phyloP scores from a whole-genome alignment of 2,329 filamentous ascomycete species.

The Aspergillus carbonarius region DNA sequence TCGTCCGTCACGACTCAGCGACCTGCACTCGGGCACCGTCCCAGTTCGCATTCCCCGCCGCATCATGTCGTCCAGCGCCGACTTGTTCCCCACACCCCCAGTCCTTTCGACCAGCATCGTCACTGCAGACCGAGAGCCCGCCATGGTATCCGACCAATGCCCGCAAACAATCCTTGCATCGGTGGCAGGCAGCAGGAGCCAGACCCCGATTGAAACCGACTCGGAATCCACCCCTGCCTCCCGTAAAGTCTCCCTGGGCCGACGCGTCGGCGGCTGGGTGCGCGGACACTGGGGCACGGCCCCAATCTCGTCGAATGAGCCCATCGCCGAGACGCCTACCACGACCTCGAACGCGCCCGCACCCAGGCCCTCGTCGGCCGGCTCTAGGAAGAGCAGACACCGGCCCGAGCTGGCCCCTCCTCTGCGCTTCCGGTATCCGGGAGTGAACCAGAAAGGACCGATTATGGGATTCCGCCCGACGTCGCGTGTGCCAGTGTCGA shows the following conservation, averaged over 20 bases:
- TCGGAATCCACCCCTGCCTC: constrained; percentile 20
- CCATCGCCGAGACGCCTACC: constrained; percentile 11
- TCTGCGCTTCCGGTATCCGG: constrained; percentile 55
- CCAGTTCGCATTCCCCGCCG: constrained; percentile 45
- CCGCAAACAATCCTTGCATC: constrained; percentile 39
- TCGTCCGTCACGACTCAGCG: constrained; percentile 72
- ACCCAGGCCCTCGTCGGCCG: constrained; percentile 64
- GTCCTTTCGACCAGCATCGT: constrained; percentile 40
- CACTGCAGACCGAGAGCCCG: constrained; percentile 32
- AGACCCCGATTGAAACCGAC: constrained; percentile 24
- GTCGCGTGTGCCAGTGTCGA: constrained; percentile 55
- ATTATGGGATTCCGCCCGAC: constrained; percentile 69
- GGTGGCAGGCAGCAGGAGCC: constrained; percentile 28
- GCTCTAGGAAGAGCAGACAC: constrained; percentile 48
- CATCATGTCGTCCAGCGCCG: constrained; percentile 45
- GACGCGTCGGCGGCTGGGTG: constrained; percentile 65
- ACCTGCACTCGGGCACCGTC: constrained; percentile 48
- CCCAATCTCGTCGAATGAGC: constrained; percentile 33
- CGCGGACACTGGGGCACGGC: constrained; percentile 62
- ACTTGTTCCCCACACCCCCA: constrained; percentile 40
- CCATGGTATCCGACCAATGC: constrained; percentile 24
- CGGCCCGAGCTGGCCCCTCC: constrained; percentile 5
- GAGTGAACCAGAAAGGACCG: constrained; percentile 75
- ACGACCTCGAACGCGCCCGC: constrained; percentile 18
- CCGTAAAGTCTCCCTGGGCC: constrained; percentile 43